These are phyloP conservation scores for Podosphaera fusca DNA, from an alignment of 2,329 filamentous ascomycete species.

Conservation along the genomic window DNA sequence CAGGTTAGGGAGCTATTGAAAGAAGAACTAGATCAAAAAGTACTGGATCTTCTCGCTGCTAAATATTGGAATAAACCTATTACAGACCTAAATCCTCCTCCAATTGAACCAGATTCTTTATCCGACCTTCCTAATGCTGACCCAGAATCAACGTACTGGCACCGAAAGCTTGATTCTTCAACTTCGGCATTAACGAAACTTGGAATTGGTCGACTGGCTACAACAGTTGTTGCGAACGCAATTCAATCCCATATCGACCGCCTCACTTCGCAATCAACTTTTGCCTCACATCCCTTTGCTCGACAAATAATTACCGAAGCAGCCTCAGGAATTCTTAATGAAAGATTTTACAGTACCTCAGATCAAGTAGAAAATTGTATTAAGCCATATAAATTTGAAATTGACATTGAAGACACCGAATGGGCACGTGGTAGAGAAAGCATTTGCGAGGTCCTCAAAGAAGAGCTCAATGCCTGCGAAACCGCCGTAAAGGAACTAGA, in stretches of 20 bases:
- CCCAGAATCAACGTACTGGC: slow-evolving; percentile 73
- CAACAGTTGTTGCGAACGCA: slow-evolving; percentile 71
- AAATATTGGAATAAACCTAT: slow-evolving; percentile 96
- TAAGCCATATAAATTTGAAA: slow-evolving; percentile 96
- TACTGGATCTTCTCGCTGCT: slow-evolving; percentile 77
- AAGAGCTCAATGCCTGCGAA: slow-evolving; percentile 69
- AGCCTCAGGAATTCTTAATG: slow-evolving; percentile 70
- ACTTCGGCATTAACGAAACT: slow-evolving; percentile 79
- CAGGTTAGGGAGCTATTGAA: slow-evolving; percentile 83
- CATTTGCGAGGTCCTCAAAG: slow-evolving; percentile 57
- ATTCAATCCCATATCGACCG: slow-evolving; percentile 65
- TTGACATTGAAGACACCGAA: slow-evolving; percentile 78
- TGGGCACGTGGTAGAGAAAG: slow-evolving; percentile 75
- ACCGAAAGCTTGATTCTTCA: slow-evolving; percentile 78
- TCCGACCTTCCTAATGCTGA: slow-evolving; percentile 66
- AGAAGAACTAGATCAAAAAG: slow-evolving; percentile 77
- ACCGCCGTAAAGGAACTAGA: slow-evolving; percentile 55
- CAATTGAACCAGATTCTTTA: slow-evolving; percentile 47
- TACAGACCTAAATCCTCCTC: slow-evolving; percentile 47
- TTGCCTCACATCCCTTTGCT: slow-evolving; percentile 75
- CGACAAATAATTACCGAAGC: slow-evolving; percentile 83
- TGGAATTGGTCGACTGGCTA: slow-evolving; percentile 78
- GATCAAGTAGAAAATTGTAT: slow-evolving; percentile 98
- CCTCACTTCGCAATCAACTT: slow-evolving; percentile 60
- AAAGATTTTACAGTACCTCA: slow-evolving; percentile 87